A percentile compares a stretch with the other conserved stretches of the same genome.
Evolutionary conservation across 805 yeast genomes (phyloP).

Genomic region (Scheffersomyces coipomensis): DNA sequence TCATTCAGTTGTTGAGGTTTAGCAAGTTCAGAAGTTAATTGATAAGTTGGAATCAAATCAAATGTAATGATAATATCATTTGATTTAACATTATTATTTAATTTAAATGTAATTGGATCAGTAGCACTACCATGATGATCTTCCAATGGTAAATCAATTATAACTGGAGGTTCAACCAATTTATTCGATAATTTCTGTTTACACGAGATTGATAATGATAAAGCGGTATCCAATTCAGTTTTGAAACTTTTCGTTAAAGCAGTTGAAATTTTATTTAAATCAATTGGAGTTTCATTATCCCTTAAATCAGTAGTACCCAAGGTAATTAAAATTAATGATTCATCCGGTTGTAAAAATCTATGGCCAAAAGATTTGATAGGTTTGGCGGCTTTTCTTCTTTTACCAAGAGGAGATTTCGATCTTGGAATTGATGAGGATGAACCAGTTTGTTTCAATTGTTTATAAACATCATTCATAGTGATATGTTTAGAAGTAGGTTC

Average conservation of each 20-base stretch:
- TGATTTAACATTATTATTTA: constrained; percentile 43
- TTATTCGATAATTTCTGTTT: constrained; percentile 23
- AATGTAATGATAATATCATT: constrained; percentile 63
- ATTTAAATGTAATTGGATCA: constrained; percentile 74
- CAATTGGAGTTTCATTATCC: constrained; percentile 55
- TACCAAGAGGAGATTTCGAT: constrained; percentile 21
- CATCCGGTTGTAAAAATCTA: constrained; percentile 59
- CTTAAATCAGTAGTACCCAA: constrained; percentile 84
- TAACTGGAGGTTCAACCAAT: constrained; percentile 52
- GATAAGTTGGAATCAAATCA: constrained; percentile 89
- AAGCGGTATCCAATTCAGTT: constrained; percentile 87
- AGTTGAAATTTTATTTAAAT: constrained; percentile 55
- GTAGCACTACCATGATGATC: constrained; percentile 68
- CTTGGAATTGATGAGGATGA: constrained; percentile 8
- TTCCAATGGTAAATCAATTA: constrained; percentile 79
- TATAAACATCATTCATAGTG: constrained; percentile 36
- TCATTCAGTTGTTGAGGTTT: constrained; percentile 6
- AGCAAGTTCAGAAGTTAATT: constrained; percentile 29
- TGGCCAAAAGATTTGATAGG: constrained; percentile 88
- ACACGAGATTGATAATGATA: constrained; percentile 64
- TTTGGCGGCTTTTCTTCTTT: constrained; percentile 26
- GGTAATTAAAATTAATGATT: constrained; percentile 74
- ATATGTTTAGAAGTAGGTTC: constrained; percentile 22
- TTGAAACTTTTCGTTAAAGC: constrained; percentile 72
- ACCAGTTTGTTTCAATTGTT: constrained; percentile 31